Evolutionary conservation across 2,329 filamentous ascomycete species (phyloP), one percentile per base, ranked within the genome.

Genomic region (Sporothrix humicola): DNA sequence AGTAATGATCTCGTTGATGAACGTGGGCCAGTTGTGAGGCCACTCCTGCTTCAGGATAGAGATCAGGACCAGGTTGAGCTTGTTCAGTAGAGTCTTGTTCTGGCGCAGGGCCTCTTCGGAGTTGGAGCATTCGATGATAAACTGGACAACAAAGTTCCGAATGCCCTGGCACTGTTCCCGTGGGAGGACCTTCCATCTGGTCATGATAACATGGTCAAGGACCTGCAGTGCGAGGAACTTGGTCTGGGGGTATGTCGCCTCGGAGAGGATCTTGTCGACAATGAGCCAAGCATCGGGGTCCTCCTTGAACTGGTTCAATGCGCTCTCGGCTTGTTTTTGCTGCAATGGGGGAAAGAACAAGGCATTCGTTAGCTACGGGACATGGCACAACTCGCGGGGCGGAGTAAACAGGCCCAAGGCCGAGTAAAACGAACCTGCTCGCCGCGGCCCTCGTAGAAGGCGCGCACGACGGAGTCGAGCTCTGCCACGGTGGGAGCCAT

Each of bases 1-100:
- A 26, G 94, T 92, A 79, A 99, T 94, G 83, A 99, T 99, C 86
- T 99, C 96, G 86, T 98, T 98, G 88, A 99, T 98, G 84, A 99
- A 99, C 23, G 94, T 97, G 12, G 97, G 96, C 96, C 97, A 99
- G 87, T 99, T 97, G 84, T 98, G 95, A 73, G 96, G 96, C 96
- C 96, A 99, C 84, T 99, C 96, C 84, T 99, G 96, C 87, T 99
- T 99, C 80, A 99, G 87, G 76, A 99, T 95, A 73, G 95, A 98
- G 78, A 99, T 94, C 76, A 99, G 92, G 74, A 98, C 95, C 79
- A 99, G 89, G 81, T 99, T 99, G 76, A 99, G 91, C 87, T 99
- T 99, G 88, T 98, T 98, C 80, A 99, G 87, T 74, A 99, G 90
- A 48, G 95, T 95, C 80, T 93, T 92, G 83, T 98, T 92, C 78